Evolutionary conservation across 129 eudicot species (phyloP), one percentile per base, ranked within the genome.

Genomic region (Artemisia argyi): DNA sequence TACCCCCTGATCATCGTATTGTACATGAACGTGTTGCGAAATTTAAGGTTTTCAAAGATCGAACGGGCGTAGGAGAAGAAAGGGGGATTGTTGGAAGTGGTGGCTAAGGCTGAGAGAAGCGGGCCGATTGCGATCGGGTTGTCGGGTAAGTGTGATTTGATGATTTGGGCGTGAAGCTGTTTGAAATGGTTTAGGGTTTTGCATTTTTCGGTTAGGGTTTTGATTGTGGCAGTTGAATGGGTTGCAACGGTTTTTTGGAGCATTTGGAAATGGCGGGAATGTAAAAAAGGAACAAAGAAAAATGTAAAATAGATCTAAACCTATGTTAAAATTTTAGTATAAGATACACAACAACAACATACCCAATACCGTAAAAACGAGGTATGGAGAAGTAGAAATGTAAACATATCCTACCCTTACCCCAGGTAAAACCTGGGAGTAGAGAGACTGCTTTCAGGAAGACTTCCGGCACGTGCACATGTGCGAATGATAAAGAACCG

Each of bases 1-100:
- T 84, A 70, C 14, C 88, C 90, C 26, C 86, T 58, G 58, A 88
- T 85, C 79, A 88, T 80, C 32, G 78, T 88, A 54, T 88, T 88
- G 78, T 72, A 88, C 61, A 85, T 60, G 82, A 88, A 88, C 12
- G 86, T 83, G 9, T 73, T 88, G 2, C 79, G 88, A 66, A 26
- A 47, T 4, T 15, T 51, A 63, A 82, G 82, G 32, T 71, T 51
- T 9, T 64, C 65, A 46, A 87, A 84, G 44, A 87, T 79, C 1
- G 61, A 66, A 24, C 26, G 66, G 7, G 89, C 85, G 28, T 87
- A 79, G 35, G 83, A 61, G 71, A 84, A 87, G 78, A 87, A 79
- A n/a, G 85, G 50, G 4, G 79, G 32, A 58, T 76, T 51, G 48
- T 16, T 70, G 42, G 89, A 19, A 17, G 62, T 81, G 76, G 82